Evolutionary conservation across 2,329 filamentous ascomycete genomes (phyloP).

Genomic region (Metarhizium brunneum): DNA sequence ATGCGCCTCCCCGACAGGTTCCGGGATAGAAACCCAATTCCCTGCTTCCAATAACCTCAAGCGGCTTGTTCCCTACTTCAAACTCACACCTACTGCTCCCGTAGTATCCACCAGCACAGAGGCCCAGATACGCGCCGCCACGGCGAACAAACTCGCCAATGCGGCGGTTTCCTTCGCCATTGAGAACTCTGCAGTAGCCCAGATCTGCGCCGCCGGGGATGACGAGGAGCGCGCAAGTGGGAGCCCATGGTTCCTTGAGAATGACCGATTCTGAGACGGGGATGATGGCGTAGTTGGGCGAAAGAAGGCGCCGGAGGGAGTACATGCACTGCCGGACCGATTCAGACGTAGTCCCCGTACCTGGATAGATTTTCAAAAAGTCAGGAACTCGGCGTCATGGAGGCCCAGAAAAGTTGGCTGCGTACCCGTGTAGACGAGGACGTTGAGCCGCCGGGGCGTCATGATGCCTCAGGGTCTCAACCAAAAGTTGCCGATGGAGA

Average conservation of each 20-base stretch:
- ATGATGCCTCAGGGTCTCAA: slow-evolving; percentile 30
- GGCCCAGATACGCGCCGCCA: slow-evolving; percentile 79
- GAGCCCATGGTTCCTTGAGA: slow-evolving; percentile 83
- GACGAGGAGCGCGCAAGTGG: slow-evolving; percentile 80
- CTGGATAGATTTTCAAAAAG: slow-evolving; percentile 31
- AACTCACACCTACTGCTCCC: slow-evolving; percentile 78
- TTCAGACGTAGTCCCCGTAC: slow-evolving; percentile 75
- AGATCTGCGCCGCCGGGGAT: slow-evolving; percentile 92
- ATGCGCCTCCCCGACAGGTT: slow-evolving; percentile 75
- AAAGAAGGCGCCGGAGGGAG: slow-evolving; percentile 75
- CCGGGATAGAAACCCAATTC: slow-evolving; percentile 88
- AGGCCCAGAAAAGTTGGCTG: background rate
- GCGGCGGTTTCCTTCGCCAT: slow-evolving; percentile 76
- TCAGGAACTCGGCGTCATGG: background rate
- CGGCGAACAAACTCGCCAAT: slow-evolving; percentile 79
- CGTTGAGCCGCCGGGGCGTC: slow-evolving; percentile 67
- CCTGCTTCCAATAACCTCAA: slow-evolving; percentile 78
- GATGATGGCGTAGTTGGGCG: slow-evolving; percentile 87
- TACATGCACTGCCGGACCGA: slow-evolving; percentile 86
- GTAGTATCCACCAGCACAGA: slow-evolving; percentile 95
- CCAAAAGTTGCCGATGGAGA: background rate
- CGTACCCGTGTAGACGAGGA: slow-evolving; percentile 84
- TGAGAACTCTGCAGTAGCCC: slow-evolving; percentile 79
- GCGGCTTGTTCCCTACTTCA: slow-evolving; percentile 65
- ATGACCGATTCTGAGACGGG: slow-evolving; percentile 70